phyloP scores from a whole-genome alignment of 2,329 filamentous ascomycete genomes.

The Monilinia vaccinii-corymbosi region DNA sequence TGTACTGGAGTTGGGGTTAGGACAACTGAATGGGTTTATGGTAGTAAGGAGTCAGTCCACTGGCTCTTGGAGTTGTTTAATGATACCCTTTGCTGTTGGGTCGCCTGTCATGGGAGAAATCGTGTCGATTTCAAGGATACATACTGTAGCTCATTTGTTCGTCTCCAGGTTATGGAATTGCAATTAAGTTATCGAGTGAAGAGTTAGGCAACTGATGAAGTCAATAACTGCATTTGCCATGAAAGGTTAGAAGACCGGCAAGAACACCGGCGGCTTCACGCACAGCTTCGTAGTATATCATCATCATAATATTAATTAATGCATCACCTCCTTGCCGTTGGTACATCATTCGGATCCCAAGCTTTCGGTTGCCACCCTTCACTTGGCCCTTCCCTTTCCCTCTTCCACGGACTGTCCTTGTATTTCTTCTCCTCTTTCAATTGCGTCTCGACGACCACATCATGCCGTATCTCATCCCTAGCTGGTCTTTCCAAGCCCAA shows the following conservation, averaged over 20 bases:
- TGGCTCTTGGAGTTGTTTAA: not conserved
- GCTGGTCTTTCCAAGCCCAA: not conserved
- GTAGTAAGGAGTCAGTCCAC: not conserved
- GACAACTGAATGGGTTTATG: not conserved
- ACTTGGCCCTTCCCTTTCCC: constrained; percentile 44
- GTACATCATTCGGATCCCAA: constrained; percentile 9
- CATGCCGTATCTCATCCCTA: not conserved
- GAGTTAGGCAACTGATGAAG: not conserved
- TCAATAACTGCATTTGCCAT: not conserved
- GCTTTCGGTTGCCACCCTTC: constrained; percentile 44
- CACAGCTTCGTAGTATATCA: not conserved
- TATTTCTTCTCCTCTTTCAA: constrained; percentile 14
- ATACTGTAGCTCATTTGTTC: not conserved
- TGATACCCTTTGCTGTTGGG: constrained; percentile 1
- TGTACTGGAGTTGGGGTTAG: not conserved
- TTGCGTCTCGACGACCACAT: not conserved
- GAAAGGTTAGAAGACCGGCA: not conserved
- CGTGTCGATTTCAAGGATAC: not conserved
- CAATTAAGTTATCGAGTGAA: not conserved
- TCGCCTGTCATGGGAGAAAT: no score
- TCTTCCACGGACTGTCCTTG: constrained; percentile 47
- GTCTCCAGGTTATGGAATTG: not conserved
- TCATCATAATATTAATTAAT: not conserved
- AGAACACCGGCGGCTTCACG: not conserved
- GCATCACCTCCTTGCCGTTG: not conserved